A percentile compares a stretch with the other conserved stretches of the same genome.
These are phyloP conservation scores for Colletotrichum euphorbiae DNA, from an alignment of 2,329 filamentous ascomycete genomes.

Conservation along the genomic window DNA sequence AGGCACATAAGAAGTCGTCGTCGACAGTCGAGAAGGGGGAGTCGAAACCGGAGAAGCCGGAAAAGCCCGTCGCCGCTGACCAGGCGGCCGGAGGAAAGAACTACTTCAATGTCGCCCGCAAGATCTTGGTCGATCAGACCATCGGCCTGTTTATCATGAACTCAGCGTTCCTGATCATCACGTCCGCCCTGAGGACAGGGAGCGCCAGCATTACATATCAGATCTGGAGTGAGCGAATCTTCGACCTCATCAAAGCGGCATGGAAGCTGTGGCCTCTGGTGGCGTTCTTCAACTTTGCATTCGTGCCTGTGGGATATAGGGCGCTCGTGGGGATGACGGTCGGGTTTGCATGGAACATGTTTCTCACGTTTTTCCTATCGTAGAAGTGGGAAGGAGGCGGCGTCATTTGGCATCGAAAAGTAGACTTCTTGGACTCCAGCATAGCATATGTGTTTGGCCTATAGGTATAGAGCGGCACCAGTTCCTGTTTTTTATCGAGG, in stretches of 20 bases:
- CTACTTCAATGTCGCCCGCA: slow-evolving; percentile 50
- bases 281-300: slow-evolving; percentile 50
- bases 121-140: slow-evolving; percentile 52
- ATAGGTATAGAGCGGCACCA: neutral
- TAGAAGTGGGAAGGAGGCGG: neutral
- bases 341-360: slow-evolving; percentile 53
- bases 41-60: slow-evolving; percentile 31
- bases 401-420: slow-evolving; percentile 21
- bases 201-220: slow-evolving; percentile 42
- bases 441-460: slow-evolving; percentile 16
- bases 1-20: slow-evolving; percentile 12
- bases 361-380: slow-evolving; percentile 50
- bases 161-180: slow-evolving; percentile 50
- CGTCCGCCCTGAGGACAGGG: slow-evolving; percentile 49
- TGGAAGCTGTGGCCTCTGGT: slow-evolving; percentile 54
- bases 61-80: slow-evolving; percentile 32
- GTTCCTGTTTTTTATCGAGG: neutral
- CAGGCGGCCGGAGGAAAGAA: slow-evolving; percentile 37
- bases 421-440: slow-evolving; percentile 1
- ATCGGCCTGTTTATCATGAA: slow-evolving; percentile 50
- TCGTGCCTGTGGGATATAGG: slow-evolving; percentile 51
- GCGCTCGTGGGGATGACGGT: slow-evolving; percentile 51
- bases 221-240: slow-evolving; percentile 46
- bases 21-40: slow-evolving; percentile 29
- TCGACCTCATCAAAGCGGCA: slow-evolving; percentile 48